Evolutionary conservation across 305 asterid species (phyloP).

Genomic region (Fraxinus greggii): DNA sequence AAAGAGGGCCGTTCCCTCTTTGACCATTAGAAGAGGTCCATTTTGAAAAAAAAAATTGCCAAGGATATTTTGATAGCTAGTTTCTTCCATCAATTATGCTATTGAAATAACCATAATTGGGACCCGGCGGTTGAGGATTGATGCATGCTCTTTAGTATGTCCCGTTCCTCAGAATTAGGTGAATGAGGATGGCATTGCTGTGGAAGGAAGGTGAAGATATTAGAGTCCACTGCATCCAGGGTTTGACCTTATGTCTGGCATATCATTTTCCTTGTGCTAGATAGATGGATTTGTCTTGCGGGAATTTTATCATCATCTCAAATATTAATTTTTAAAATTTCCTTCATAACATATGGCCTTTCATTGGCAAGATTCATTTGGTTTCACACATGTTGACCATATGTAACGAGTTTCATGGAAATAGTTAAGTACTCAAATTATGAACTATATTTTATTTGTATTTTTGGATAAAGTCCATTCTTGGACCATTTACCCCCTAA

Average conservation of each 20-base stretch:
- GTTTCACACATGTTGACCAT: not conserved
- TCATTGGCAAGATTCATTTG: not conserved
- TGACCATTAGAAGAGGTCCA: not conserved
- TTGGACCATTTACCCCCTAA: not conserved
- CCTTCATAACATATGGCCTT: not conserved
- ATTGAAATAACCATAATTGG: not conserved
- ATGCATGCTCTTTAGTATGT: not conserved
- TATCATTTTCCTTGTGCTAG: not conserved
- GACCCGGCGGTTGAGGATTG: not conserved
- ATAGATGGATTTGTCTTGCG: not conserved
- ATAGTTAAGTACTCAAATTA: not conserved
- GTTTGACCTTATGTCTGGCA: not conserved
- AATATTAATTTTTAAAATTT: not conserved
- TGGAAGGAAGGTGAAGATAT: not conserved
- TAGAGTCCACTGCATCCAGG: not conserved
- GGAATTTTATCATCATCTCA: not conserved
- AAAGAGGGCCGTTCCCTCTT: not conserved
- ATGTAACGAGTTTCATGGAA: not conserved
- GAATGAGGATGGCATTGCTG: not conserved
- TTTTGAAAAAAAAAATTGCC: not conserved
- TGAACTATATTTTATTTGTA: not conserved
- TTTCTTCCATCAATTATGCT: not conserved
- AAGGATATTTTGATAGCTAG: not conserved
- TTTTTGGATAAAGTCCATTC: not conserved
- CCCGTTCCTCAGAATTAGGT: not conserved